phyloP scores from a whole-genome alignment of 352 stramenopile genomes.

The Phytopythium mirpurense region DNA sequence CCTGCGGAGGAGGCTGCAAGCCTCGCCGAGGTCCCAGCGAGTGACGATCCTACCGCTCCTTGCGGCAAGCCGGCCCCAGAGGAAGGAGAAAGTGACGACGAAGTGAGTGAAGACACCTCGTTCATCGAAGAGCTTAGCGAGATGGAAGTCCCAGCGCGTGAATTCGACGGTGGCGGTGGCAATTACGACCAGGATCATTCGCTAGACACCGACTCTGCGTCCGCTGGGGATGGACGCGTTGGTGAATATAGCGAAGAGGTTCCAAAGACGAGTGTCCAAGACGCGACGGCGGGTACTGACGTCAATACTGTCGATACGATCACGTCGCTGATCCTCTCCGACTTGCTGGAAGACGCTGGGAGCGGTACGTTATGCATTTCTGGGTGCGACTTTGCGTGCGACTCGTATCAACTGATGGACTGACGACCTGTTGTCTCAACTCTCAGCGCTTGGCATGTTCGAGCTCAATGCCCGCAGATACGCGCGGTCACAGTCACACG shows the following conservation, averaged over 20 bases:
- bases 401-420: neutral
- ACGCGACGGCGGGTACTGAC: neutral
- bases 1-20: neutral
- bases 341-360: conserved; percentile 14
- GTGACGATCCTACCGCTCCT: neutral
- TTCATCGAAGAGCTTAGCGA: no score
- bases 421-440: neutral
- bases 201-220: neutral
- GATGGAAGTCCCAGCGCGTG: neutral
- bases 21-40: neutral
- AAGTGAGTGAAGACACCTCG: neutral
- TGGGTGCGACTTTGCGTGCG: neutral
- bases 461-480: neutral
- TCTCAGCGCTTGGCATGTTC: neutral
- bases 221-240: neutral
- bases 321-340: conserved; percentile 14
- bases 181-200: neutral
- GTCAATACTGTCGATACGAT: neutral
- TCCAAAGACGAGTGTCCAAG: no score
- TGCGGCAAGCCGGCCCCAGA: no score
- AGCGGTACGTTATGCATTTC: conserved; percentile 10
- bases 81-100: neutral
- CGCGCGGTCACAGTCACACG: no score
- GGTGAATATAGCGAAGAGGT: neutral
- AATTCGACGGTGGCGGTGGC: neutral